Percentiles rank a stretch among this genome's conserved stretches.
phyloP scores from a whole-genome alignment of 345 rosid species.

The Heritiera littoralis region DNA sequence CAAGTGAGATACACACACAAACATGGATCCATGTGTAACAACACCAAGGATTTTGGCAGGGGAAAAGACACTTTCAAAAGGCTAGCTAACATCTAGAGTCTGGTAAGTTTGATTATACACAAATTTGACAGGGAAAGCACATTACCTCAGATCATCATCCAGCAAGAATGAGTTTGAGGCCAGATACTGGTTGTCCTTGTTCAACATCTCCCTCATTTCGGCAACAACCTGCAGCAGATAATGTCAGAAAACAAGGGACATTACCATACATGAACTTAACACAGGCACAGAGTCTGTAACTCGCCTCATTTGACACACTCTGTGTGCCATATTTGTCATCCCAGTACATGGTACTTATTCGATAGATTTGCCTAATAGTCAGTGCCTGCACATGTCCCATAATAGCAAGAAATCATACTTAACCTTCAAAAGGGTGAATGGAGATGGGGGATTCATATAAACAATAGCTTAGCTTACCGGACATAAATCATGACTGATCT shows the following conservation, averaged over 20 bases:
- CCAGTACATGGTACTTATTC: conserved; percentile 99
- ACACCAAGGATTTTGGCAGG: neutral
- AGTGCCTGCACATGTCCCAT: conserved; percentile 52
- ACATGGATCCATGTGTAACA: neutral
- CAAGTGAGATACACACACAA: neutral
- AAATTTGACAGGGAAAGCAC: neutral
- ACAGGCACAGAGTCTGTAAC: conserved; percentile 23
- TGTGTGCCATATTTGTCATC: conserved; percentile 98
- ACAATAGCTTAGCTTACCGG: conserved; percentile 57
- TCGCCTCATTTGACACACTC: conserved; percentile 91
- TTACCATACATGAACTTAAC: conserved; percentile 6
- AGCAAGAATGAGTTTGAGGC: conserved; percentile 87
- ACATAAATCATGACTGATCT: conserved; percentile 88
- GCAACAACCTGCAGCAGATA: conserved; percentile 65
- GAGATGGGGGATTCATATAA: conserved; percentile 13
- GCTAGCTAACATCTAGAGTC: neutral
- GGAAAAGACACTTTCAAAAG: neutral
- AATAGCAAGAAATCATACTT: conserved; percentile 3
- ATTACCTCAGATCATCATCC: conserved; percentile 95
- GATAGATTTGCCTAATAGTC: conserved; percentile 93
- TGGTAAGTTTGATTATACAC: neutral
- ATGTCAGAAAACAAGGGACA: conserved; percentile 15
- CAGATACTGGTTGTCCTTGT: conserved; percentile 76
- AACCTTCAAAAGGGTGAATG: neutral
- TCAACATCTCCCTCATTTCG: conserved; percentile 78